phyloP scores from a whole-genome alignment of 2,329 filamentous ascomycete genomes.

The Nakataea oryzae region DNA sequence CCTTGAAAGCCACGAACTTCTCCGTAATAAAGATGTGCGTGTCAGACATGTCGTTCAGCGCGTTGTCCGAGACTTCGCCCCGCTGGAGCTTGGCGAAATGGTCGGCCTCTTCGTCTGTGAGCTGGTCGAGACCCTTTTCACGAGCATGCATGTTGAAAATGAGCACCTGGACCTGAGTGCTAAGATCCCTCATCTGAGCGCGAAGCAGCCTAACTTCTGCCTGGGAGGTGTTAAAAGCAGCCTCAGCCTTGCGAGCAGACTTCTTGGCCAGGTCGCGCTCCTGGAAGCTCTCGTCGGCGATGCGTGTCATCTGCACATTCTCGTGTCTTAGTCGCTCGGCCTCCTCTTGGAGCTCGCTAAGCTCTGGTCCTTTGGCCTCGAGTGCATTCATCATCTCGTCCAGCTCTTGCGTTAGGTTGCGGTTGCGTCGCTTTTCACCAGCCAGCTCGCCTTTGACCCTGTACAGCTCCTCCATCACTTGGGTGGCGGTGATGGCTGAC shows the following conservation, averaged over 20 bases:
- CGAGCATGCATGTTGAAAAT: constrained; percentile 77
- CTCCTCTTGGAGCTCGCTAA: constrained; percentile 76
- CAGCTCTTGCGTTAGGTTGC: constrained; percentile 64
- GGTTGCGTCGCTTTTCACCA: constrained; percentile 62
- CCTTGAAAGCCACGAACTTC: constrained; percentile 81
- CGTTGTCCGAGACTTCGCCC: constrained; percentile 63
- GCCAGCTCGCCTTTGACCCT: constrained; percentile 63
- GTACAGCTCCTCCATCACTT: constrained; percentile 54
- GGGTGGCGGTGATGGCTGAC: constrained; percentile 46
- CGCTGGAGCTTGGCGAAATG: constrained; percentile 70
- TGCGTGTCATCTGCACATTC: constrained; percentile 72
- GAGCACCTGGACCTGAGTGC: constrained; percentile 81
- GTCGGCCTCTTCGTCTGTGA: constrained; percentile 60
- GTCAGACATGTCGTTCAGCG: constrained; percentile 65
- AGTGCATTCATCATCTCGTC: constrained; percentile 80
- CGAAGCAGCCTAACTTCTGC: constrained; percentile 70
- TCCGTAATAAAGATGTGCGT: constrained; percentile 85
- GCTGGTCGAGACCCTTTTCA: constrained; percentile 65
- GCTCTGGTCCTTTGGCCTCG: constrained; percentile 77
- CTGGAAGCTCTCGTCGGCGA: constrained; percentile 72
- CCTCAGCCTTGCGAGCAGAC: constrained; percentile 67
- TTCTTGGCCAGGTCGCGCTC: constrained; percentile 73
- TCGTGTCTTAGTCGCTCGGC: constrained; percentile 71
- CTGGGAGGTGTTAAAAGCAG: constrained; percentile 52
- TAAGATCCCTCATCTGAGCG: constrained; percentile 80